These are phyloP conservation scores for Heliocybe sulcata DNA, from an alignment of 1,284 basidiomycete genomes.

Conservation along the genomic window DNA sequence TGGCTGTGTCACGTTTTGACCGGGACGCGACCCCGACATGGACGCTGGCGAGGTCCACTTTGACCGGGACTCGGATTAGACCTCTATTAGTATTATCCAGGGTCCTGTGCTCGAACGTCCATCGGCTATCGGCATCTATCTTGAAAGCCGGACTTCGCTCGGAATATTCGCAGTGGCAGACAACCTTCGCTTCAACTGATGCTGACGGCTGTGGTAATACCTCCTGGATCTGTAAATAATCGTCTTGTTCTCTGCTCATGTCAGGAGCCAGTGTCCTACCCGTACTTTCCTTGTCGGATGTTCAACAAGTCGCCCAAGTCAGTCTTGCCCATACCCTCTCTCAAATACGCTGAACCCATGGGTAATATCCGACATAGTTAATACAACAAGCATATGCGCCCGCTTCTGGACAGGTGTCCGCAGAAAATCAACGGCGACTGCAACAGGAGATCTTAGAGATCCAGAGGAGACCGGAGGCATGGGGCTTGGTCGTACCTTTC, in stretches of 20 bases:
- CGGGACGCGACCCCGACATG: no score
- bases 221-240: background rate
- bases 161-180: background rate
- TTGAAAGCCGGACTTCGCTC: no score
- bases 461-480: constrained; percentile 66
- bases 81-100: no score
- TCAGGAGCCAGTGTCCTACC: constrained; percentile 30
- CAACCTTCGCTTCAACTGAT: background rate
- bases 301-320: constrained; percentile 42
- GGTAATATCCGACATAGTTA: constrained; percentile 24
- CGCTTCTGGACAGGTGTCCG: constrained; percentile 30
- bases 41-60: no score
- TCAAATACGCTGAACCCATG: background rate
- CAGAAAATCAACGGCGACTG: constrained; percentile 54
- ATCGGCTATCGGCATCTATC: no score
- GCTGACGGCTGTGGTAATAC: background rate
- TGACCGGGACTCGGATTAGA: no score
- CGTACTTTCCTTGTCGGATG: constrained; percentile 31
- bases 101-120: no score
- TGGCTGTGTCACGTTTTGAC: no score
- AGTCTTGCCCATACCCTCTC: constrained; percentile 11
- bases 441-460: constrained; percentile 71
- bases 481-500: constrained; percentile 74
- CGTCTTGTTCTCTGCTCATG: background rate
- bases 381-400: constrained; percentile 59